Evolutionary conservation across 345 rosid genomes (phyloP).

Genomic region (Gossypium thurberi): DNA sequence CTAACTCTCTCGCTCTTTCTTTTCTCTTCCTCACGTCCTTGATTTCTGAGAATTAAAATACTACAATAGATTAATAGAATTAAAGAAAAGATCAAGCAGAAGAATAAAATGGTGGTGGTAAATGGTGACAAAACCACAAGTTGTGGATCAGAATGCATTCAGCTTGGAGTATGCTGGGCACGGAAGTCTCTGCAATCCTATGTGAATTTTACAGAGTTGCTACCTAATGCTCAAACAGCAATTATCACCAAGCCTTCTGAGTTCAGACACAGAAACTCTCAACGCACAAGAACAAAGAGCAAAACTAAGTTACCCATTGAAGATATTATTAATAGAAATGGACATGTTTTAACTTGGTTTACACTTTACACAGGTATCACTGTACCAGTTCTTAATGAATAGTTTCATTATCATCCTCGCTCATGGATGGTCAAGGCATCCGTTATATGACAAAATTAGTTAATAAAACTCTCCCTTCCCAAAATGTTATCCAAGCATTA

Average conservation of each 20-base stretch:
- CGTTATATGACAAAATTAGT: background rate
- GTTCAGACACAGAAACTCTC: background rate
- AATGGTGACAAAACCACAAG: background rate
- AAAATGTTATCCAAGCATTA: background rate
- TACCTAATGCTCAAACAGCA: background rate
- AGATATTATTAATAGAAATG: background rate
- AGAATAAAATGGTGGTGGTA: background rate
- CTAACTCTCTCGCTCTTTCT: slow-evolving; percentile 73
- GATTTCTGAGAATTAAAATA: slow-evolving; percentile 46
- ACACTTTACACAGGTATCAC: background rate
- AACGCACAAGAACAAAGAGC: background rate
- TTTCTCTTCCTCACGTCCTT: slow-evolving; percentile 73
- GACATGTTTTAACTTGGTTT: background rate
- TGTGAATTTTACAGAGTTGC: background rate
- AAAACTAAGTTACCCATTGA: background rate
- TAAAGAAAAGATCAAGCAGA: background rate
- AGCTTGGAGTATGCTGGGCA: background rate
- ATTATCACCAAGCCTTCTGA: slow-evolving; percentile 1
- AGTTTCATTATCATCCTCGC: background rate
- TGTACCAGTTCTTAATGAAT: background rate
- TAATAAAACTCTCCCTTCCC: background rate
- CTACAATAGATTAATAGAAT: background rate
- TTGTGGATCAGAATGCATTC: background rate
- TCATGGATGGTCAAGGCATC: background rate
- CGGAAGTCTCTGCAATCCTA: background rate